A percentile compares a stretch with the other conserved stretches of the same genome.
phyloP scores from a whole-genome alignment of 345 rosid genomes.

The Kernera saxatilis region DNA sequence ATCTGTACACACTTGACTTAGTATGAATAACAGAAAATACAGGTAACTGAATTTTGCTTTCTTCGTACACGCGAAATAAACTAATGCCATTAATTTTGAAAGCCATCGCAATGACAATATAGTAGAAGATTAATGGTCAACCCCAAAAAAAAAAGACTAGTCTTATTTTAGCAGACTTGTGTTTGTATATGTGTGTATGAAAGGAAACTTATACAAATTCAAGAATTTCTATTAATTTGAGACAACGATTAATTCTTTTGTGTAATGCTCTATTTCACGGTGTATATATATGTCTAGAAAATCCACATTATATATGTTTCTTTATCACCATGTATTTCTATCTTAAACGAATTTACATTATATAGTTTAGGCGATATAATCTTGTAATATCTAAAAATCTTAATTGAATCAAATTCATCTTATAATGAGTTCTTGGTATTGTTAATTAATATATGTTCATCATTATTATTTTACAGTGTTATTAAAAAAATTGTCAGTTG shows the following conservation, averaged over 20 bases:
- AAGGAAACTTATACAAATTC: neutral
- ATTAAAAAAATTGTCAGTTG: neutral
- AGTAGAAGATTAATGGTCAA: slow-evolving; percentile 12
- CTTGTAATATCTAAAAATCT: neutral
- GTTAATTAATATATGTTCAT: neutral
- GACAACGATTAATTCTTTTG: neutral
- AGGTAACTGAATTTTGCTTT: neutral
- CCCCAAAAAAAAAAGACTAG: neutral
- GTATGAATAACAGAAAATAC: neutral
- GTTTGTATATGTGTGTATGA: neutral
- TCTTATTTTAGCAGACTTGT: slow-evolving; percentile 7
- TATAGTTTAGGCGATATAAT: neutral
- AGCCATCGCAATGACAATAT: slow-evolving; percentile 6
- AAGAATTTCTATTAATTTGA: neutral
- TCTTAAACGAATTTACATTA: neutral
- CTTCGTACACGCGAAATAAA: neutral
- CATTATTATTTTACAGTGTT: neutral
- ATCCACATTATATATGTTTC: neutral
- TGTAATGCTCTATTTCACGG: neutral
- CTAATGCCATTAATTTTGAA: neutral
- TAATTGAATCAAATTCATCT: neutral
- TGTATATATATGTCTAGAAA: neutral
- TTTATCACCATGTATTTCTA: neutral
- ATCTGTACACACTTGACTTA: neutral
- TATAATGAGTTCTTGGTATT: neutral